A percentile compares a stretch with the other conserved stretches of the same genome.
Evolutionary conservation across 495 filamentous ascomycete species (phyloP).

Genomic region (Aspergillus affinis): DNA sequence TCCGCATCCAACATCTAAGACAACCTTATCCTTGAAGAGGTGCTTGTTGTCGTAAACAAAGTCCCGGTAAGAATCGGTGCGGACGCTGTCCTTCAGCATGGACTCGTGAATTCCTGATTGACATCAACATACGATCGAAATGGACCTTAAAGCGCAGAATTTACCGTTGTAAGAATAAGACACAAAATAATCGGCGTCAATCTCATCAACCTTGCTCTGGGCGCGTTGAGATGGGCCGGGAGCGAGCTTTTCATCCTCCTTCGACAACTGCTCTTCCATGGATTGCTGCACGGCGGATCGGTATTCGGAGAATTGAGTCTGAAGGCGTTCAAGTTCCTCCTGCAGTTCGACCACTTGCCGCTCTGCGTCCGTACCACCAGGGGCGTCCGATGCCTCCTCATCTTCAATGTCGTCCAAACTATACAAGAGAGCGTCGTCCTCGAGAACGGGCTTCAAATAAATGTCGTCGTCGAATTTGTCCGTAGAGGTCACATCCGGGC

Average conservation of each 20-base stretch:
- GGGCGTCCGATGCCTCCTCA: conserved; percentile 24
- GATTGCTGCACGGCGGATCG: conserved; percentile 66
- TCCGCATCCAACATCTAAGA: conserved; percentile 91
- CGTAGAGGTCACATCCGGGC: conserved; percentile 55
- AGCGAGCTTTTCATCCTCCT: conserved; percentile 41
- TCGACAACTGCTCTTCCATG: conserved; percentile 66
- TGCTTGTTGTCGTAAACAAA: conserved; percentile 82
- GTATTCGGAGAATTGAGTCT: conserved; percentile 71
- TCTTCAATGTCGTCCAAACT: conserved; percentile 72
- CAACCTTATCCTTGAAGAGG: conserved; percentile 84
- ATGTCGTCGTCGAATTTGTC: conserved; percentile 67
- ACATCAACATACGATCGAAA: conserved; percentile 15
- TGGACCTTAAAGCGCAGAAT: conserved; percentile 8
- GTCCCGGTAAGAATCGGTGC: conserved; percentile 68
- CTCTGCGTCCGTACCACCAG: conserved; percentile 39
- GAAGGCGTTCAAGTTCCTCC: conserved; percentile 61
- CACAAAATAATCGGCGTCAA: conserved; percentile 70
- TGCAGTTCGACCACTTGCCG: conserved; percentile 66
- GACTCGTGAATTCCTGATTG: conserved; percentile 78
- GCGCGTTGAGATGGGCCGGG: conserved; percentile 20
- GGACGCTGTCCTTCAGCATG: conserved; percentile 78
- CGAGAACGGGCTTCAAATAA: conserved; percentile 80
- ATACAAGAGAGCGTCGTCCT: conserved; percentile 85
- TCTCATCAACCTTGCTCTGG: conserved; percentile 31
- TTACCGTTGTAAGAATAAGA: conserved; percentile 79